Evolutionary conservation across 1,284 basidiomycete genomes (phyloP), one percentile per base, ranked within the genome.

Genomic region (Puccinia coronata): DNA sequence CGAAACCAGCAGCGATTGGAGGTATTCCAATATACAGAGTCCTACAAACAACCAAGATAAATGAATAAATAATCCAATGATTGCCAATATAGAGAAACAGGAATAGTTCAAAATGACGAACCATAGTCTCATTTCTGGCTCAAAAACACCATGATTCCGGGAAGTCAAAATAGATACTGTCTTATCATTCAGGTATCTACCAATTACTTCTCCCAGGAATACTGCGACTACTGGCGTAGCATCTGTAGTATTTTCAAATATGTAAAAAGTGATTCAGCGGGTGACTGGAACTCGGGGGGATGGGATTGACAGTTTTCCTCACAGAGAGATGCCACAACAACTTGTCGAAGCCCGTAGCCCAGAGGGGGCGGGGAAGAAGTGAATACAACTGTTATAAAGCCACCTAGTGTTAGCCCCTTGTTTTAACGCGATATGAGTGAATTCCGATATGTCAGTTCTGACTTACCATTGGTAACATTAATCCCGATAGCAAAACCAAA

Each of bases 401-500:
- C 8, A 3, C 18, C 23, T 47, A n/a, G 3, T 8, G n/a, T 78
- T n/a, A 55, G 65, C 23, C 23, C 43, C 20, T 55, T 8, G 39
- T 14, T 41, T 43, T 53, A 55, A 11, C 31, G 36, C 28, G 34
- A 28, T 6, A 5, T 18, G 39, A 36, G 4, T 36, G 16, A 20
- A n/a, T 43, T 53, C 16, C 18, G 31, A 31, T 18, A 39, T 31
- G 49, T 72, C 43, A 49, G 8, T 20, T 47, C 72, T 25, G 59
- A 82, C 9, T 92, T 91, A 0, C 89, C 90, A 73, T 91, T 91
- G 5, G 92, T 93, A 2, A 92, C 92, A 82, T 92, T 92, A 78
- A 92, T 90, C 51, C 92, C 92, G 79, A 92, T 91, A 51, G 88
- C 84, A 84, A 92, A 92, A 2, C 91, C 91, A 84, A 92, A 92